Conservation (phyloP, 2,329 filamentous ascomycete genomes). For the Fusarium proliferatum region DNA sequence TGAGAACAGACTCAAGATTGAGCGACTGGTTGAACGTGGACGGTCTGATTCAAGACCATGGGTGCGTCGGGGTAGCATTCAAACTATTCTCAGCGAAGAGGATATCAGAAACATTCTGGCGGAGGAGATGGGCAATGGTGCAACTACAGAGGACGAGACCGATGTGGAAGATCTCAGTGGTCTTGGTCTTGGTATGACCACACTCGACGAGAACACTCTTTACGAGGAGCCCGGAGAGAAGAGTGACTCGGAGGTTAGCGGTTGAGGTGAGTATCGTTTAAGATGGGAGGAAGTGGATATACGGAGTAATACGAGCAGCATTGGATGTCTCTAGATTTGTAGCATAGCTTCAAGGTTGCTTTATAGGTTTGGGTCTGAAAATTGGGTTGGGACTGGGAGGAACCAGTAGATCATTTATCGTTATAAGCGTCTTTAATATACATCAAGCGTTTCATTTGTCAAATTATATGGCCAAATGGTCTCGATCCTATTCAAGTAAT, state of each 20-base stretch:
- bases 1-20: conserved; percentile 85
- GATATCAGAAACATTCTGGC: conserved; percentile 64
- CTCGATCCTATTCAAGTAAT: neutral
- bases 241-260: conserved; percentile 28
- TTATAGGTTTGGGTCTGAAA: conserved; percentile 8
- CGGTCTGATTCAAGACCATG: conserved; percentile 63
- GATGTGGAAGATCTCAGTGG: conserved; percentile 48
- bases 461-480: neutral
- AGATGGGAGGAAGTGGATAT: neutral
- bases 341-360: neutral
- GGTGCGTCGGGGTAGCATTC: conserved; percentile 63
- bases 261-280: neutral
- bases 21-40: conserved; percentile 73
- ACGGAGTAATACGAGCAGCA: neutral
- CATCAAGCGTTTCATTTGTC: conserved; percentile 20
- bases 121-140: conserved; percentile 47
- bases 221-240: conserved; percentile 40
- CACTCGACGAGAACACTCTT: conserved; percentile 40
- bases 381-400: conserved; percentile 3
- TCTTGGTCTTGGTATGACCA: conserved; percentile 44
- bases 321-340: neutral
- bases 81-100: conserved; percentile 71
- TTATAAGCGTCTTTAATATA: conserved; percentile 6
- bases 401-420: conserved; percentile 12
- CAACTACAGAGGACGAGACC: conserved; percentile 53